Conservation (phyloP, 257 asterid species). For the Galeopsis tetrahit region DNA sequence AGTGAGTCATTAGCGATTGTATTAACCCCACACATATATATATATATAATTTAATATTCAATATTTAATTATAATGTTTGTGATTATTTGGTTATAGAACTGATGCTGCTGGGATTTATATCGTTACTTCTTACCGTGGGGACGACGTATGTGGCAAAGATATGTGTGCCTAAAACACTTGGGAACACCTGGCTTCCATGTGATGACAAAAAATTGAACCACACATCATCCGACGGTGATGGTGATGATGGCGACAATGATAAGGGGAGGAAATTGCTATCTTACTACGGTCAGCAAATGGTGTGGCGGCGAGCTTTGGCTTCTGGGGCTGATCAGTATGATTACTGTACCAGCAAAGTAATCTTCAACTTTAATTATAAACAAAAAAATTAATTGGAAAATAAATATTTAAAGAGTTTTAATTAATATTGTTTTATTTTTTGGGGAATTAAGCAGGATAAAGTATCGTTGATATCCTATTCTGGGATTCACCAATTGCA, state of each 20-base stretch:
- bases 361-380: neutral
- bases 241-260: constrained; percentile 26
- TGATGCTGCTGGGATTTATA: constrained; percentile 71
- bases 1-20: too few species aligned
- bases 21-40: too few species aligned
- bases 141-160: constrained; percentile 47
- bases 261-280: constrained; percentile 40
- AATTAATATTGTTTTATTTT: neutral
- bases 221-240: neutral
- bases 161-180: constrained; percentile 52
- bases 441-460: constrained; percentile 36
- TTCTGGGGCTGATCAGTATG: constrained; percentile 33
- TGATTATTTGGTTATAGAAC: constrained; percentile 46
- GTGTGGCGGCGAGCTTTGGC: constrained; percentile 54
- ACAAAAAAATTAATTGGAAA: too few species aligned
- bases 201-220: constrained; percentile 24
- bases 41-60: too few species aligned
- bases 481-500: constrained; percentile 59
- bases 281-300: constrained; percentile 37
- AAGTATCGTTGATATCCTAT: constrained; percentile 48
- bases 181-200: constrained; percentile 74
- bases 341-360: constrained; percentile 38
- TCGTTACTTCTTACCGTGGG: constrained; percentile 69
- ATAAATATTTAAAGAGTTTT: neutral
- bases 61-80: too few species aligned